Conservation (phyloP, 192 early-diverging fungal genomes). For the Backusella macrospora region DNA sequence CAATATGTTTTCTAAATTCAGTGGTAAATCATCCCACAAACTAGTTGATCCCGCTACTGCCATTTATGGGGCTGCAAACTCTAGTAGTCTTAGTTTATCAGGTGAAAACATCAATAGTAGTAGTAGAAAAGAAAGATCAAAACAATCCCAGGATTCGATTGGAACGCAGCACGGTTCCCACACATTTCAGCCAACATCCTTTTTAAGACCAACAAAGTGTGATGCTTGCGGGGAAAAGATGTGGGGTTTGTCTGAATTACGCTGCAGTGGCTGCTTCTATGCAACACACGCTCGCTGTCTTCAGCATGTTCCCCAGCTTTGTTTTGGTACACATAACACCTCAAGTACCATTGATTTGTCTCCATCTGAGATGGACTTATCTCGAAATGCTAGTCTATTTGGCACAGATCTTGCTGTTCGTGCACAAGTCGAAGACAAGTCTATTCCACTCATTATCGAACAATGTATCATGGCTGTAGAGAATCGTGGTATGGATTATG, state of each 20-base stretch:
- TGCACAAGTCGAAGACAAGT: conserved; percentile 56
- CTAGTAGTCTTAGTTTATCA: not conserved
- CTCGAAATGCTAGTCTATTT: conserved; percentile 55
- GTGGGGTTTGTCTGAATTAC: conserved; percentile 52
- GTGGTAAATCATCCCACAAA: conserved; percentile 3
- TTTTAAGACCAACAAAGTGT: conserved; percentile 51
- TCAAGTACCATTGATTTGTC: conserved; percentile 21
- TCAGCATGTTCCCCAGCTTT: conserved; percentile 38
- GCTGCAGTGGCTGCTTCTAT: conserved; percentile 54
- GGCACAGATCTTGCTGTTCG: conserved; percentile 62
- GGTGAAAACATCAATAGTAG: not conserved
- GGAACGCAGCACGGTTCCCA: conserved; percentile 37
- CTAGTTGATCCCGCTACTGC: not conserved
- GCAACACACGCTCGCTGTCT: conserved; percentile 50
- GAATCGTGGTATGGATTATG: conserved; percentile 61
- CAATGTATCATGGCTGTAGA: conserved; percentile 72
- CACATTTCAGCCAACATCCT: conserved; percentile 45
- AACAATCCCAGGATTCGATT: not conserved
- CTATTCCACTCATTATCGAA: conserved; percentile 69
- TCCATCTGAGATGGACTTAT: not conserved
- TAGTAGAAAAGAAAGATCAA: not conserved
- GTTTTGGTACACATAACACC: conserved; percentile 21
- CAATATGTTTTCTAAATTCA: conserved; percentile 43
- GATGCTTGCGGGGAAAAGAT: conserved; percentile 61
- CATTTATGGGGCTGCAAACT: not conserved